Evolutionary conservation across 148 eudicot genomes (phyloP), one percentile per base, ranked within the genome.

Genomic region (Talinum fruticosum): DNA sequence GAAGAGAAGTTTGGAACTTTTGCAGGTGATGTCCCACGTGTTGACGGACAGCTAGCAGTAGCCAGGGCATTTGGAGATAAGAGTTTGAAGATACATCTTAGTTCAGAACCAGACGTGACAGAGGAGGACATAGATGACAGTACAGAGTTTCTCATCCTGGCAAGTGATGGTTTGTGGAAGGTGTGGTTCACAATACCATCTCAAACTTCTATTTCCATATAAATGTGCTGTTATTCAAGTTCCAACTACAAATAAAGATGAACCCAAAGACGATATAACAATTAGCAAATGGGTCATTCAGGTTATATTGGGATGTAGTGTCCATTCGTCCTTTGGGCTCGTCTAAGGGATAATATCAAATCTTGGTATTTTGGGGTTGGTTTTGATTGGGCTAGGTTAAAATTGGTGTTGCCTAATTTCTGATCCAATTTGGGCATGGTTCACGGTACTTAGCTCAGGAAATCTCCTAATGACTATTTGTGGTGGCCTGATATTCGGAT

Each of bases 91-190:
- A 78, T 83, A 81, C 98, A 95, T 87, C 85, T 95, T 21, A 91
- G 88, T 85, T 92, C 97, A 26, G 96, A 92, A 84, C 98, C 98
- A 34, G 88, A 92, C 80, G 82, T 89, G 16, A 33, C 49, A 1
- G 68, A 75, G 38, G 86, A 83, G 80, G 79, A 67, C 26, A 84
- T 89, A 47, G 97, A 89, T 71, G 89, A 85, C 35, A 88, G 81
- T 35, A 64, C 84, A 13, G 94, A 95, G 69, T 85, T 91, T 79
- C 38, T 90, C 66, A 89, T 95, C 76, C 86, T 95, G 75, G 97
- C 98, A 1, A 95, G 98, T 76, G 98, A 95, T 74, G 98, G 98
- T 10, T 76, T 95, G 76, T 92, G 97, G 97, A 91, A 91, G 90
- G 99, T 95, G 33, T 73, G 29, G 5, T 71, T 47, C 33, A 23